Evolutionary conservation across 2,329 filamentous ascomycete species (phyloP), one percentile per base, ranked within the genome.

Genomic region (Ophiostoma montium): DNA sequence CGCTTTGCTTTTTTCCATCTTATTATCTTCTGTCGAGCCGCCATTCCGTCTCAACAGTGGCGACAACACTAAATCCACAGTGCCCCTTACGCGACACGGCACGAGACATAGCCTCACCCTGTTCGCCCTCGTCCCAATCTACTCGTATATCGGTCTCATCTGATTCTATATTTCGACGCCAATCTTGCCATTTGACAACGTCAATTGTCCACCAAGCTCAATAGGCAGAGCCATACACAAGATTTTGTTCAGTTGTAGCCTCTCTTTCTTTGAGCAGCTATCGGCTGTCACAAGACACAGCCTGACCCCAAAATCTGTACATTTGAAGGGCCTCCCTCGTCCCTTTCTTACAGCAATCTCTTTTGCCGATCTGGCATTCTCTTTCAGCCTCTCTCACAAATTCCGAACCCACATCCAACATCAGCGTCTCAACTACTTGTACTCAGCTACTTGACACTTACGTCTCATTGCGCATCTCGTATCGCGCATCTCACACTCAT

Each of bases 11-110:
- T 36, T 36, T 16, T 36, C 16, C 21, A 27, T 42, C 11, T 16
- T 30, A 11, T 32, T 31, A 18, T 44, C 12, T 41, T 33, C 46
- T 27, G 23, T 35, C 12, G 8, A 47, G 16, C 35, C 11, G 35
- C 38, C 30, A 41, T 21, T 6, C 38, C 18, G 36, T 50, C 44
- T 41, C 44, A 38, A 35, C 48, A 50, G 35, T 36, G 42, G 23
- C 42, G 30, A 31, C 48, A 50, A 47, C 36, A 38, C 47, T 33
- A 41, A 35, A 43, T 46, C 30, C 23, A 42, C 42, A 44, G 27
- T 30, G 23, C 42, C 38, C 42, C 30, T 46, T 33, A 47, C 49
- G 49, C 49, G 49, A 47, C 48, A 46, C 48, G 42, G 46, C 45
- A 50, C 49, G 44, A 50, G 41, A 50, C 42, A 35, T 18, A 23